Evolutionary conservation across 768 basidiomycete species (phyloP), one percentile per base, ranked within the genome.

Genomic region (Daedaleopsis nitida): DNA sequence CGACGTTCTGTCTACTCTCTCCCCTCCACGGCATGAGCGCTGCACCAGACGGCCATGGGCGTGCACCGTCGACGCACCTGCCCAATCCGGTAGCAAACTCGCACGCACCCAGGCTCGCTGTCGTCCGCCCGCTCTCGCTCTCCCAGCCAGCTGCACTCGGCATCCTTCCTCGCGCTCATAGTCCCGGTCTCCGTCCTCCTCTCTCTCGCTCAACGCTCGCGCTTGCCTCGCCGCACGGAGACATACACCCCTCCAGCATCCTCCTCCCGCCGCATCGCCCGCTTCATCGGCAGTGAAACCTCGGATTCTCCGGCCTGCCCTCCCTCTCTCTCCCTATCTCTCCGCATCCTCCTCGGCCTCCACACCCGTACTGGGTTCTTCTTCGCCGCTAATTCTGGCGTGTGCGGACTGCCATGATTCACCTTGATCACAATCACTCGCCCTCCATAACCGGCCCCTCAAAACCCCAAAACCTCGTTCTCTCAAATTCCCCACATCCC

Each of bases 371-470:
- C 21, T 37, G 37, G 14, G 39, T 19, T 37, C 19, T 53, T 58
- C 63, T 55, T 48, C 60, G 57, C 44, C 63, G 62, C 68, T 65
- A 65, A 60, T 60, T 66, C 65, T 59, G 68, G 66, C 62, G 42
- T 57, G 58, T 51, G 52, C 58, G 54, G 66, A 57, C 53, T 52
- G 54, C 65, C 62, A 75, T 75, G 74, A 70, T 75, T 61, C 74
- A 75, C 70, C 67, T 75, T 64, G 70, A 75, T 72, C 73, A 68
- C 43, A 69, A 69, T 65, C 70, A 73, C 64, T 55, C 27, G 27
- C 27, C 64, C 57, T 50, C 65, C 49, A 65, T 66, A 55, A 55
- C 68, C 58, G 60, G 59, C 37, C 67, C 66, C 55, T 24, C 70
- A 37, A 62, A 60, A 43, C 55, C 68, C n/a, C 57, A 58, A 55